phyloP scores from a whole-genome alignment of 2,329 filamentous ascomycete genomes.

The Microdochium bolleyi region DNA sequence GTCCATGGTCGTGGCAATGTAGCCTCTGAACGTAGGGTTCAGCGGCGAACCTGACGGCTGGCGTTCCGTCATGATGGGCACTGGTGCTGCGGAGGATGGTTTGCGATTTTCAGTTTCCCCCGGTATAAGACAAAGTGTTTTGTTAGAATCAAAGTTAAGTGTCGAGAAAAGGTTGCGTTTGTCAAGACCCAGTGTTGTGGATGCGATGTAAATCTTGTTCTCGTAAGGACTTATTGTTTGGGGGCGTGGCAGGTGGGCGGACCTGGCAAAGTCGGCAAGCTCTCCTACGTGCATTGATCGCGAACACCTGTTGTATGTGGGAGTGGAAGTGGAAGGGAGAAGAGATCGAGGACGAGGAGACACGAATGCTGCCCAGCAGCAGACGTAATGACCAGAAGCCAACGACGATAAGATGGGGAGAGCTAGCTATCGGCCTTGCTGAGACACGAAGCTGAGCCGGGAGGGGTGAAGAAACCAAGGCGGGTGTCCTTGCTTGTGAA shows the following conservation, averaged over 20 bases:
- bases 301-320: neutral
- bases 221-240: neutral
- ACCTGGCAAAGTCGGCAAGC: neutral
- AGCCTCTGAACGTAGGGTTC: conserved; percentile 59
- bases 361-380: neutral
- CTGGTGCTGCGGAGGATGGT: neutral
- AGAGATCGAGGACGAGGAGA: neutral
- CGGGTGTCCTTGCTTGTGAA: neutral
- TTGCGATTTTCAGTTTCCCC: conserved; percentile 1
- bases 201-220: neutral
- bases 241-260: too few species aligned
- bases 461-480: neutral
- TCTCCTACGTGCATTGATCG: too few species aligned
- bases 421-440: neutral
- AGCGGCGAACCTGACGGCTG: conserved; percentile 29
- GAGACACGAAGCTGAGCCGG: neutral
- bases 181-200: neutral
- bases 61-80: conserved; percentile 16
- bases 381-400: neutral
- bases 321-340: neutral
- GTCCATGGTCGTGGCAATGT: conserved; percentile 63
- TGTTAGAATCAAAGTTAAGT: neutral
- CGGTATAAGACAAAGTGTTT: neutral
- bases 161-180: neutral
- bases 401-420: neutral